Base-by-base conservation (phyloP, 1,139 yeast genomes). In the Chernovozyma sophiae-reginae region DNA sequence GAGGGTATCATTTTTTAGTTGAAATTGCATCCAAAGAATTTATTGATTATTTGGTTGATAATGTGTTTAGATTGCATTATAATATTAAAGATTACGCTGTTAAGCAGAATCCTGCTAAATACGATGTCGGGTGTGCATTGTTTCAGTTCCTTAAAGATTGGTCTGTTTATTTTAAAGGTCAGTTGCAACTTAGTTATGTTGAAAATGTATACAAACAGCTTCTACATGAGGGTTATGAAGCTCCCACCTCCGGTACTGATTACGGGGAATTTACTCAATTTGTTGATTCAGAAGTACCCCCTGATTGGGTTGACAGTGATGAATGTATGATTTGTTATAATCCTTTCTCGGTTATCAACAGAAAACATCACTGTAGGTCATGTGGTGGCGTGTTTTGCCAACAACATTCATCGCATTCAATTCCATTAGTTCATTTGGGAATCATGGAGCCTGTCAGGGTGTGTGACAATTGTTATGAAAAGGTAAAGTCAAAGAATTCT, bases 301-400 rank as follows among this genome's bases (percentile, higher is more conserved):
- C 98, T 0, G 97, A 90, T 51, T 92, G 99, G 99, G 81, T 86
- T 18, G 98, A 94, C 53, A 82, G 89, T 14, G 96, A 89, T 51
- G 87, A 86, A 11, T 92, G 99, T 58, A 90, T 94, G 97, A 80
- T 86, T 41, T 87, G 97, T 51, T 89, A 95, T 38, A 78, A 73
- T 26, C 67, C 82, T 12, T 92, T 92, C 52, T 72, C 94, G 2
- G 75, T 90, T 59, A 68, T 90, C 46, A 89, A 86, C 56, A 72
- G 99, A 51, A 89, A 92, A 55, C 99, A 92, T 58, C 98, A 92
- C 60, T 92, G 98, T 56, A 74, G 98, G 39, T 85, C 95, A 36
- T 92, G 99, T 62, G 99, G 99, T 19, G 97, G 97, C 1, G 96
- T 87, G 0, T 92, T 75, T 52, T 82, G 96, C 58, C 92, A 86